A percentile compares a stretch with the other conserved stretches of the same genome.
Evolutionary conservation across 441 rosid genomes (phyloP).

Genomic region (Eruca vesicaria): DNA sequence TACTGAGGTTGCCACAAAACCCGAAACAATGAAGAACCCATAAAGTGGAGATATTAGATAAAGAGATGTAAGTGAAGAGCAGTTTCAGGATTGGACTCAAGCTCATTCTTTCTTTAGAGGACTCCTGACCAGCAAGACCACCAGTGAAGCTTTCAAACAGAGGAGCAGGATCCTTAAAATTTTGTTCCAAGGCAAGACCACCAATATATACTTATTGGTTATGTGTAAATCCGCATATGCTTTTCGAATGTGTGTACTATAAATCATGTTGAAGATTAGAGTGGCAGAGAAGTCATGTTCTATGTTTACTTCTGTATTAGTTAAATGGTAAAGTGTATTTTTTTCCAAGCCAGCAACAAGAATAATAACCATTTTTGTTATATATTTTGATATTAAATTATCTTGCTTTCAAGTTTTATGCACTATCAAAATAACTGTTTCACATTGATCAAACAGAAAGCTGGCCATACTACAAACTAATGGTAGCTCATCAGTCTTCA

Average conservation of each 20-base stretch:
- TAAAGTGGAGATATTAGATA: conserved; percentile 3
- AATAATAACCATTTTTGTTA: too few species aligned
- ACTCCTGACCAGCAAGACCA: too few species aligned
- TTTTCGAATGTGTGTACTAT: background rate
- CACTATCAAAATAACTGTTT: background rate
- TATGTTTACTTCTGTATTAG: background rate
- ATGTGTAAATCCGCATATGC: background rate
- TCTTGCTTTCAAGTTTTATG: conserved; percentile 1
- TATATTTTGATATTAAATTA: background rate
- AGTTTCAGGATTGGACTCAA: background rate
- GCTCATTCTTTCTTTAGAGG: background rate
- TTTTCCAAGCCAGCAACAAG: background rate
- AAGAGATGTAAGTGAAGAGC: conserved; percentile 7
- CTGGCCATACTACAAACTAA: background rate
- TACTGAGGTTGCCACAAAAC: conserved; percentile 49
- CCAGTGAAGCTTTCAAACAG: conserved; percentile 4
- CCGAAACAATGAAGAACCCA: conserved; percentile 6
- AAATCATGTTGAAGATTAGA: background rate
- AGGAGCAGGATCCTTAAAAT: conserved; percentile 23
- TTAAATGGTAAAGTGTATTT: background rate
- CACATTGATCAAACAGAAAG: conserved; percentile 2
- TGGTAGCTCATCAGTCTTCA: conserved; percentile 40
- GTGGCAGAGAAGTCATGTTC: background rate
- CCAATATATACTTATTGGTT: background rate
- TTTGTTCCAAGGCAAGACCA: conserved; percentile 20